Percentiles rank a stretch among this genome's conserved stretches.
These are phyloP conservation scores for Hypomyces perniciosus DNA, from an alignment of 2,329 filamentous ascomycete genomes.

Conservation along the genomic window DNA sequence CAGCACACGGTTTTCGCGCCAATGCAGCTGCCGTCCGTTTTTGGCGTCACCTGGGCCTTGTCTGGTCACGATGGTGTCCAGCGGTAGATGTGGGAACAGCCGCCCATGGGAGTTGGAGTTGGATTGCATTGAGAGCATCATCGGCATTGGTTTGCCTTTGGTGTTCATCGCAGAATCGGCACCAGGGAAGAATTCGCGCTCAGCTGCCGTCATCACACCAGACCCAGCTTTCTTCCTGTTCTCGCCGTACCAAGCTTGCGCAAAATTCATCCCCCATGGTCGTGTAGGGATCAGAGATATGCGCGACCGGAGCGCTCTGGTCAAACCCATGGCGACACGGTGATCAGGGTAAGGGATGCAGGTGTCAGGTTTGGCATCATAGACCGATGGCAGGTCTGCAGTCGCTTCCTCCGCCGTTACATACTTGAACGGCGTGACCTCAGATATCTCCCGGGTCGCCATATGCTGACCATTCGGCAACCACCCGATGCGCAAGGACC, in stretches of 20 bases:
- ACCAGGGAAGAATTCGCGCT: constrained; percentile 34
- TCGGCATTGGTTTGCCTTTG: constrained; percentile 15
- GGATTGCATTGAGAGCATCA: constrained; percentile 23
- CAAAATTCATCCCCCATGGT: constrained; percentile 50
- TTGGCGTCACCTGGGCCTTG: constrained; percentile 48
- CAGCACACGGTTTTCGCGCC: constrained; percentile 54
- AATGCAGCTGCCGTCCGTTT: constrained; percentile 55
- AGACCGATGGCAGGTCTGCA: constrained; percentile 55
- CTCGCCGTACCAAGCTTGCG: constrained; percentile 36
- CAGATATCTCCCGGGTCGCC: constrained; percentile 38
- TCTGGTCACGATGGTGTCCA: constrained; percentile 58
- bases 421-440: constrained; percentile 53
- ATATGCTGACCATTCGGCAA: constrained; percentile 56
- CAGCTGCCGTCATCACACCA: constrained; percentile 32
- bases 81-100: constrained; percentile 44
- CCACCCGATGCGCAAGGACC: constrained; percentile 43
- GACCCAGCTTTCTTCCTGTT: constrained; percentile 17
- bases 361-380: constrained; percentile 53
- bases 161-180: neutral
- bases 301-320: constrained; percentile 35
- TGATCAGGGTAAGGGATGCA: constrained; percentile 67
- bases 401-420: constrained; percentile 49
- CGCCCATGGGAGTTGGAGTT: constrained; percentile 45
- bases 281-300: constrained; percentile 53
- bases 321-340: constrained; percentile 40